Percentiles rank a stretch among this genome's conserved stretches.
These are phyloP conservation scores for Saccharomyces jurei DNA, from an alignment of 805 yeast genomes.

Conservation along the genomic window DNA sequence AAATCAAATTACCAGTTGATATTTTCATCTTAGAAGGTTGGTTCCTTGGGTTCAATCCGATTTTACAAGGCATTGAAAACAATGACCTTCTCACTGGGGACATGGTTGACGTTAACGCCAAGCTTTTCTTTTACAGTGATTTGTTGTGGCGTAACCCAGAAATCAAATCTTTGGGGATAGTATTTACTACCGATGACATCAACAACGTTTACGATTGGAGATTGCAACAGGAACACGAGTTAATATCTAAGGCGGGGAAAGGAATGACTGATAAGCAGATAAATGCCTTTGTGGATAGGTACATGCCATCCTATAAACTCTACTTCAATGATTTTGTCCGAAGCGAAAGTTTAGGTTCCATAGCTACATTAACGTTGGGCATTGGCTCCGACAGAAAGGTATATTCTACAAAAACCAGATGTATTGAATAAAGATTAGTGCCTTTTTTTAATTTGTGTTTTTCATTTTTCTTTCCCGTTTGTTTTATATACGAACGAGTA, in stretches of 20 bases:
- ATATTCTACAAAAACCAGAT: slow-evolving; percentile 10
- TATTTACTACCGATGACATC: slow-evolving; percentile 51
- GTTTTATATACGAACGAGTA: background rate
- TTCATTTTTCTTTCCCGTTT: background rate
- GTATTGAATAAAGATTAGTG: slow-evolving; percentile 4
- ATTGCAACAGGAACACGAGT: slow-evolving; percentile 42
- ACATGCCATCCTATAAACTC: slow-evolving; percentile 76
- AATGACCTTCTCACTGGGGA: slow-evolving; percentile 13
- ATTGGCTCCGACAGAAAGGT: slow-evolving; percentile 24
- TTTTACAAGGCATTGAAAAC: slow-evolving; percentile 24
- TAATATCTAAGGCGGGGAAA: slow-evolving; percentile 36
- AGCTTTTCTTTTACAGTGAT: slow-evolving; percentile 41
- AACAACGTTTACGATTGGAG: slow-evolving; percentile 72
- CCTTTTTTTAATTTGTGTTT: background rate
- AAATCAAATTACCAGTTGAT: slow-evolving; percentile 38
- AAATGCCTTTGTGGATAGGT: slow-evolving; percentile 60
- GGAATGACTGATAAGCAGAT: slow-evolving; percentile 83
- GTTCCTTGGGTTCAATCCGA: slow-evolving; percentile 71
- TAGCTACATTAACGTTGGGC: slow-evolving; percentile 26
- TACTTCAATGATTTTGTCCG: slow-evolving; percentile 44
- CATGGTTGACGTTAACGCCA: slow-evolving; percentile 42
- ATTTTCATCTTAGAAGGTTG: slow-evolving; percentile 85
- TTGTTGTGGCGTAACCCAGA: slow-evolving; percentile 42
- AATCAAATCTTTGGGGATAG: slow-evolving; percentile 49
- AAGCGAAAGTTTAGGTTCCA: slow-evolving; percentile 25